Percentiles rank a stretch among this genome's conserved stretches.
Evolutionary conservation across 306 rosid genomes (phyloP).

Genomic region (Quercus suber): DNA sequence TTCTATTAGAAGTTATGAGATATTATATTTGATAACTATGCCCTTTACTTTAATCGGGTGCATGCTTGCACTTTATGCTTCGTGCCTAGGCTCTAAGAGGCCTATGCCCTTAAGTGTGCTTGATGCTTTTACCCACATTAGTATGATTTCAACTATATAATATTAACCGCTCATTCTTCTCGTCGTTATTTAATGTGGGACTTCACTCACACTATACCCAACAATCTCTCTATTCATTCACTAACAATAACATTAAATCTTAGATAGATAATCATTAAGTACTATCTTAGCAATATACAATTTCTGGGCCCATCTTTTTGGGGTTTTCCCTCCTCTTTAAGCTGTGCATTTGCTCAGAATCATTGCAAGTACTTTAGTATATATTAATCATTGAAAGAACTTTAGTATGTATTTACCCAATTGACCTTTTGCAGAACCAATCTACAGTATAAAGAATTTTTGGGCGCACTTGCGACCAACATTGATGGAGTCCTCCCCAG

Average conservation of each 20-base stretch:
- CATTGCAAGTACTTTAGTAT: background rate
- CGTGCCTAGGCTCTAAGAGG: no score
- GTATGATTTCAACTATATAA: no score
- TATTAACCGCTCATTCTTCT: no score
- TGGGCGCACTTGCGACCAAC: conserved; percentile 13
- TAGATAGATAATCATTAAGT: background rate
- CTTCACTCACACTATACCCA: no score
- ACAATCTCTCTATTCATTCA: no score
- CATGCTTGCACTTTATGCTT: no score
- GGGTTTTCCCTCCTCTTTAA: background rate
- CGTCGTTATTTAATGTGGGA: no score
- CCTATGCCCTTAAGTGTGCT: no score
- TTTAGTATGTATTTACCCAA: conserved; percentile 14
- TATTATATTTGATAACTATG: no score
- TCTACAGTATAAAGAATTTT: conserved; percentile 31
- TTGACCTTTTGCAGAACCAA: conserved; percentile 48
- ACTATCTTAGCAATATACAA: background rate
- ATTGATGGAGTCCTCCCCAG: conserved; percentile 17
- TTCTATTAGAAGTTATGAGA: no score
- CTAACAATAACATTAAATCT: background rate
- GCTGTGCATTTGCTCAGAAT: background rate
- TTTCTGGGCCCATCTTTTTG: background rate
- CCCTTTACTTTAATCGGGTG: no score
- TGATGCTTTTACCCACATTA: no score
- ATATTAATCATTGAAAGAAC: conserved; percentile 4